Evolutionary conservation across 2,329 filamentous ascomycete genomes (phyloP).

Genomic region (Fonsecaea erecta): DNA sequence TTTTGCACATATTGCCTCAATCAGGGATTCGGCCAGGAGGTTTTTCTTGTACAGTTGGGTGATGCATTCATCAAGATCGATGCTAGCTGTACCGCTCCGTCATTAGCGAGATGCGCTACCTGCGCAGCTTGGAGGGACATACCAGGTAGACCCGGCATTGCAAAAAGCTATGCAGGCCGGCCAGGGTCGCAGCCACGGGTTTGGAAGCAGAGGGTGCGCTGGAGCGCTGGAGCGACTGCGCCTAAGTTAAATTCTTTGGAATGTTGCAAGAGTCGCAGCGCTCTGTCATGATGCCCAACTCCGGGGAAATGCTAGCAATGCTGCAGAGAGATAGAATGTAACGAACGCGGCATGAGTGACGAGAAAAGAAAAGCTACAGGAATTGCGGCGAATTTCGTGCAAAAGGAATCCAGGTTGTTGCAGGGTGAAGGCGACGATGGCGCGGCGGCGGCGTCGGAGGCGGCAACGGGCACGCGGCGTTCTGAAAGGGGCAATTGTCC

Average conservation of each 20-base stretch:
- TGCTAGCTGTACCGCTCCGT: conserved; percentile 68
- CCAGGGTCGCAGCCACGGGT: not conserved
- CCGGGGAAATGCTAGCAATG: not conserved
- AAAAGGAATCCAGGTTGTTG: not conserved
- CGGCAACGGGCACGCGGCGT: not conserved
- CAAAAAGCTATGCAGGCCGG: not conserved
- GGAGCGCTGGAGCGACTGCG: not conserved
- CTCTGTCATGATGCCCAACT: conserved; percentile 23
- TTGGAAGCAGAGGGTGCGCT: not conserved
- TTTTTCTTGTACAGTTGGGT: conserved; percentile 95
- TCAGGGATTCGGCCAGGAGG: conserved; percentile 92
- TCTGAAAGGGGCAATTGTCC: conserved; percentile 16
- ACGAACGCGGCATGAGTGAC: not conserved
- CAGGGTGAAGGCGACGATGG: conserved; percentile 12
- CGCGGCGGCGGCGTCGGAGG: not conserved
- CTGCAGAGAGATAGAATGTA: not conserved
- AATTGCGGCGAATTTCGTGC: not conserved
- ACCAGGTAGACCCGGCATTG: conserved; percentile 38
- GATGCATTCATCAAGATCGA: conserved; percentile 99
- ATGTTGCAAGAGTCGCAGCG: not conserved
- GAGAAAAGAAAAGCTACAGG: not conserved
- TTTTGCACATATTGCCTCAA: conserved; percentile 99
- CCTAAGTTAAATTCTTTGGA: conserved; percentile 20
- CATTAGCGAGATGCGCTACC: not conserved
- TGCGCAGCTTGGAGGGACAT: not conserved